Base-by-base conservation (phyloP, 2,329 filamentous ascomycete species). In the Phialemonium atrogriseum region DNA sequence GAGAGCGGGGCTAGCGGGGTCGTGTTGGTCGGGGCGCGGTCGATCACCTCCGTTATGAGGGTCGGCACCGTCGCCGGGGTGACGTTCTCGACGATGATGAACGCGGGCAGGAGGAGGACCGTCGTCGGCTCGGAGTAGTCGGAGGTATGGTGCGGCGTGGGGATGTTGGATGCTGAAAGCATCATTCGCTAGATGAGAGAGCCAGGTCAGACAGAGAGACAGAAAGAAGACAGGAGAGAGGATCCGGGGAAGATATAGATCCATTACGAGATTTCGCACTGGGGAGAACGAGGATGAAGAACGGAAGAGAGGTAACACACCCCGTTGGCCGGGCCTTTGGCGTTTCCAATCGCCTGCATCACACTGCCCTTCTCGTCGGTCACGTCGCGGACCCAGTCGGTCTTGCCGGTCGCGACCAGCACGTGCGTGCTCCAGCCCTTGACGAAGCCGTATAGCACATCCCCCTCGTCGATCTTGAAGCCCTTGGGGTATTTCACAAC, bases 331-430 rank as follows among this genome's bases (percentile, higher is more conserved):
- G 68, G 6, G 12, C 22, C 69, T 9, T 66, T 60, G 2, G 68
- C 66, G 33, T 63, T 62, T 10, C 59, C 70, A 45, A 88, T 71
- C 2, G 82, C 84, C 61, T 86, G 68, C 84, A 89, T 89, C 19
- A 89, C 70, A 51, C 80, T 86, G 5, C 82, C 83, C 57, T 84
- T 80, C 65, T 96, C 91, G 51, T 96, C 84, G 35, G 74, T 77
- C 27, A 94, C 84, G 61, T 94, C 82, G 38, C 84, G 64, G 50
- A 89, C 82, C 91, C 91, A 98, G 59, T 98, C 91, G 16, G 80
- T 73, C 72, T 95, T 94, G 39, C 87, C 85, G n/a, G 91, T 98
- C 15, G 86, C 91, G 11, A 96, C 86, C 19, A 98, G 64, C 39
- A 94, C 54, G 59, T 98, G 91, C 13, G 87, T 91, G 49, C 76